Evolutionary conservation across 345 rosid genomes (phyloP).

Genomic region (Rhodamnia rubescens): DNA sequence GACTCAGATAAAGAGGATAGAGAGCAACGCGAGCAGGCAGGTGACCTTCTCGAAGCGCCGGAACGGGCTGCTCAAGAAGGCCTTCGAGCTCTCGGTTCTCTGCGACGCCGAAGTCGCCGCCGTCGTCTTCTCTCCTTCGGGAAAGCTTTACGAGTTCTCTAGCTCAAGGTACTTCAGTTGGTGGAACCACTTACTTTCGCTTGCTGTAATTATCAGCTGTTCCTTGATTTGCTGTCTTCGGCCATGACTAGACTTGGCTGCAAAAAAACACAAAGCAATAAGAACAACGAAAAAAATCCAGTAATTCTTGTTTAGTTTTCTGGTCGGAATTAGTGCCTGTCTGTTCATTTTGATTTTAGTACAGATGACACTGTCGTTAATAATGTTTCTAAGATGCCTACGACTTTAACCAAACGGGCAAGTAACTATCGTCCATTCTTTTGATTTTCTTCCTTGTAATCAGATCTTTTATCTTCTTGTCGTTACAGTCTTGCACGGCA

Average conservation of each 20-base stretch:
- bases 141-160: slow-evolving; percentile 2
- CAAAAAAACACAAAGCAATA: neutral
- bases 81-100: slow-evolving; percentile 3
- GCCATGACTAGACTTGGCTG: neutral
- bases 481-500: neutral
- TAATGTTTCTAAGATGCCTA: neutral
- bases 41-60: slow-evolving; percentile 9
- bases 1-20: slow-evolving; percentile 5
- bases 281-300: neutral
- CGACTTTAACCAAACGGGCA: neutral
- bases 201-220: neutral
- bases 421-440: neutral
- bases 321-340: neutral
- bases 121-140: slow-evolving; percentile 2
- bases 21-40: neutral
- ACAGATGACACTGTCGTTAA: neutral
- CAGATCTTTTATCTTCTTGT: neutral
- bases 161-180: neutral
- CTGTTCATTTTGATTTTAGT: neutral
- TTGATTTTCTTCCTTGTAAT: neutral
- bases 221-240: neutral
- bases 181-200: neutral
- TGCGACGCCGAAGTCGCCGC: slow-evolving; percentile 6
- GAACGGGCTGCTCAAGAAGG: slow-evolving; percentile 7
- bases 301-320: neutral